Evolutionary conservation across 352 stramenopile genomes (phyloP).

Genomic region (Globisporangium echinulatum): DNA sequence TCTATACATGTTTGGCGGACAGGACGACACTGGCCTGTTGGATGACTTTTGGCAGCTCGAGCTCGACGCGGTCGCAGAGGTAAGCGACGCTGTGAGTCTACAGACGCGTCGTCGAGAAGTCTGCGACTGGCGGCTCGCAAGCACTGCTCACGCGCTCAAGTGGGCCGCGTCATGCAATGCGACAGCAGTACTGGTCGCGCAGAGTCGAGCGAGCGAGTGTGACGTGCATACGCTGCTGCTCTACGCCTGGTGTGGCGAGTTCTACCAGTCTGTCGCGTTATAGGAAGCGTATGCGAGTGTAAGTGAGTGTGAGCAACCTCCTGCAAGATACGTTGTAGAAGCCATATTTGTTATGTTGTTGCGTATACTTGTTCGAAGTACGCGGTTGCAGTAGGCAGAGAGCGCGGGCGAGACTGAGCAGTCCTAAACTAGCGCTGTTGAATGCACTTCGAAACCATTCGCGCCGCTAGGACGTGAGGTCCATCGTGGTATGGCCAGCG

Average conservation of each 20-base stretch:
- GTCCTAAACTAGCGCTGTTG: too few relatives aligned
- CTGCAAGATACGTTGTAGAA: too few relatives aligned
- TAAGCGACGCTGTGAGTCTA: conserved; percentile 15
- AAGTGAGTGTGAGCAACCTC: too few relatives aligned
- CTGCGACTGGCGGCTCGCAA: conserved; percentile 46
- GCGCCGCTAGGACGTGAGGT: too few relatives aligned
- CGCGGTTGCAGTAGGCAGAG: too few relatives aligned
- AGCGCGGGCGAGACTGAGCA: too few relatives aligned
- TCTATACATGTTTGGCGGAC: conserved; percentile 56
- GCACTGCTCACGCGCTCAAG: conserved; percentile 19
- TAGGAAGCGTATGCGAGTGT: conserved; percentile 9
- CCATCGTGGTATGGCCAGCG: too few relatives aligned
- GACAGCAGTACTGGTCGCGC: conserved; percentile 9
- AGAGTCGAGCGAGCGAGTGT: conserved; percentile 25
- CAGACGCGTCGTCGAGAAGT: conserved; percentile 15
- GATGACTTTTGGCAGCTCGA: conserved; percentile 58
- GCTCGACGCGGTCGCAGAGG: conserved; percentile 27
- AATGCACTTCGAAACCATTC: too few relatives aligned
- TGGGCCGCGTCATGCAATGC: conserved; percentile 46
- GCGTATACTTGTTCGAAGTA: too few relatives aligned
- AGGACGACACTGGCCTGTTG: conserved; percentile 57
- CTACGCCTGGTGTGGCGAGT: conserved; percentile 46
- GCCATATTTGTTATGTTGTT: too few relatives aligned
- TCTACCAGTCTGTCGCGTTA: conserved; percentile 42
- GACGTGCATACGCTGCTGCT: conserved; percentile 37